Evolutionary conservation across 1,284 basidiomycete genomes (phyloP).

Genomic region (Cryptococcus floricola): DNA sequence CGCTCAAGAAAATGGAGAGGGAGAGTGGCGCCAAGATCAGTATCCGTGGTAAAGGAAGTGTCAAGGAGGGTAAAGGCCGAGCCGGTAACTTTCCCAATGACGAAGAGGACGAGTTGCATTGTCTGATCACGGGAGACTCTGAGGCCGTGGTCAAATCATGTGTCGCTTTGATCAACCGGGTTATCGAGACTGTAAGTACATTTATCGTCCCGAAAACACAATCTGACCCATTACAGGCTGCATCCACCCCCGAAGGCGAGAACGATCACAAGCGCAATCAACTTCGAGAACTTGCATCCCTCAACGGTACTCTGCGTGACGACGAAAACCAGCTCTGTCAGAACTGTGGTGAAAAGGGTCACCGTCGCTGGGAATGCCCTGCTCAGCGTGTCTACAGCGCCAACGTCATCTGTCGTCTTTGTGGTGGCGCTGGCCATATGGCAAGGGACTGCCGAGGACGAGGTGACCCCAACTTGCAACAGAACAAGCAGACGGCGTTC

Average conservation of each 20-base stretch:
- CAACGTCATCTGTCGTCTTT: slow-evolving; percentile 94
- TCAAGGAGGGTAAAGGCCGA: slow-evolving; percentile 96
- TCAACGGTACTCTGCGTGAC: slow-evolving; percentile 98
- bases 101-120: slow-evolving; percentile 98
- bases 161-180: slow-evolving; percentile 92
- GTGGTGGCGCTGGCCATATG: slow-evolving; percentile 92
- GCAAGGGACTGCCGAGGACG: slow-evolving; percentile 83
- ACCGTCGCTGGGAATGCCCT: slow-evolving; percentile 95
- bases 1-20: slow-evolving; percentile 98
- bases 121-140: slow-evolving; percentile 88
- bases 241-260: slow-evolving; percentile 96
- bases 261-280: slow-evolving; percentile 99
- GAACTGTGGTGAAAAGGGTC: slow-evolving; percentile 80
- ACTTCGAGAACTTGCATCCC: slow-evolving; percentile 91
- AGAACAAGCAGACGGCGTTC: slow-evolving; percentile 56
- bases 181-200: slow-evolving; percentile 87
- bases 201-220: background rate
- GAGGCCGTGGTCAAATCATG: slow-evolving; percentile 88
- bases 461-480: slow-evolving; percentile 48
- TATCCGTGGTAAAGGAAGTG: slow-evolving; percentile 95
- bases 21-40: slow-evolving; percentile 98
- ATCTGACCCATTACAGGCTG: slow-evolving; percentile 60
- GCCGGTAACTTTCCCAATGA: slow-evolving; percentile 90
- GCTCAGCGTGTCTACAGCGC: slow-evolving; percentile 95
- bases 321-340: slow-evolving; percentile 99